Percentiles rank a stretch among this genome's conserved stretches.
These are phyloP conservation scores for Saccharomyces uvarum DNA, from an alignment of 1,139 yeast genomes.

Conservation along the genomic window DNA sequence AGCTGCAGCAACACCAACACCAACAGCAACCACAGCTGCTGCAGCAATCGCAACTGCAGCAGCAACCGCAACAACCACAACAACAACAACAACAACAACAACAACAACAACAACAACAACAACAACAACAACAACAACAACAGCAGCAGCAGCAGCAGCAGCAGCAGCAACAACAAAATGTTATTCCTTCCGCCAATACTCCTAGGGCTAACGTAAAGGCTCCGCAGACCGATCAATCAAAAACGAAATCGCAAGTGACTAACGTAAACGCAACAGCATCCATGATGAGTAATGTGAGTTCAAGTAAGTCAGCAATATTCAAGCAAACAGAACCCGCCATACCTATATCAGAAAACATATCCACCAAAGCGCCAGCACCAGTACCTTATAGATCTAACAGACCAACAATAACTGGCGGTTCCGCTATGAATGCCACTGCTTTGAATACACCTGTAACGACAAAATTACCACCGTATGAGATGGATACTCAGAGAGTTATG, in stretches of 20 bases:
- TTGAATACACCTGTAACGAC: conserved; percentile 69
- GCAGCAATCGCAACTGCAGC: conserved; percentile 9
- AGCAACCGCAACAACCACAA: conserved; percentile 5
- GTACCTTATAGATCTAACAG: conserved; percentile 57
- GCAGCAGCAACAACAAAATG: conserved; percentile 12
- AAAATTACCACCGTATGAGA: conserved; percentile 73
- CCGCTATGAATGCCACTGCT: conserved; percentile 58
- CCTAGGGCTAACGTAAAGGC: conserved; percentile 10
- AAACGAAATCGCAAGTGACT: conserved; percentile 31
- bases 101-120: conserved; percentile 8
- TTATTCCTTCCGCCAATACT: conserved; percentile 6
- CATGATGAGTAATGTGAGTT: conserved; percentile 22
- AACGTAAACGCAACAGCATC: conserved; percentile 39
- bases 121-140: conserved; percentile 15
- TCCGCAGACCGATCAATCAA: conserved; percentile 13
- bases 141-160: conserved; percentile 11
- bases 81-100: conserved; percentile 10
- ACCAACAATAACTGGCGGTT: conserved; percentile 83
- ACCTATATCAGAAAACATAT: conserved; percentile 63
- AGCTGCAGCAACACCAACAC: conserved; percentile 10
- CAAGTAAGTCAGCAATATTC: conserved; percentile 40
- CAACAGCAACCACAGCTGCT: conserved; percentile 19
- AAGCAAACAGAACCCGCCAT: conserved; percentile 64
- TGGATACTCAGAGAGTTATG: conserved; percentile 75
- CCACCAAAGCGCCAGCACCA: conserved; percentile 57